These are phyloP conservation scores for Tardiomyces depauwii DNA, from an alignment of 1,139 yeast species.

Conservation along the genomic window DNA sequence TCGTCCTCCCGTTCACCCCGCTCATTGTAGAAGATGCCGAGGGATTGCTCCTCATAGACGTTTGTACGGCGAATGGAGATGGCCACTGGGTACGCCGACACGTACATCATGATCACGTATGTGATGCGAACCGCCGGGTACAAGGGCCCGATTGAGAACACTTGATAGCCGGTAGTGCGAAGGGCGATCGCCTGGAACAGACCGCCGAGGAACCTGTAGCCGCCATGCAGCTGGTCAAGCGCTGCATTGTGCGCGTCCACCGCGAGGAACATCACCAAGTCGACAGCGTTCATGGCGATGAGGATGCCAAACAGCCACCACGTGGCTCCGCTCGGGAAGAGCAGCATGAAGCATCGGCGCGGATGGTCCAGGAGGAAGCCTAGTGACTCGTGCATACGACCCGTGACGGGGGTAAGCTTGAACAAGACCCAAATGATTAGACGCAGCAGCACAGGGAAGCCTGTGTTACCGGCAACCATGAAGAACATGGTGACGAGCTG, in stretches of 20 bases:
- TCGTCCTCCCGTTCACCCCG: conserved; percentile 31
- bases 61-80: conserved; percentile 93
- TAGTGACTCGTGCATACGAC: conserved; percentile 47
- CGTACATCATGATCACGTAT: conserved; percentile 95
- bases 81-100: conserved; percentile 90
- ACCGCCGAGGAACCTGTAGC: conserved; percentile 68
- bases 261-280: conserved; percentile 66
- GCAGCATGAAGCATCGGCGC: conserved; percentile 85
- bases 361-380: conserved; percentile 92
- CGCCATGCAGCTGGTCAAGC: conserved; percentile 41
- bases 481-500: conserved; percentile 54
- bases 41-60: conserved; percentile 92
- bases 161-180: conserved; percentile 85
- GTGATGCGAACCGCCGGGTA: conserved; percentile 92
- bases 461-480: conserved; percentile 85
- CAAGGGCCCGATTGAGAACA: conserved; percentile 53
- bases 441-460: conserved; percentile 74
- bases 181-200: conserved; percentile 86
- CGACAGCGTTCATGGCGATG: conserved; percentile 60
- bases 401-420: conserved; percentile 51
- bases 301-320: conserved; percentile 85
- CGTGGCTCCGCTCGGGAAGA: conserved; percentile 87
- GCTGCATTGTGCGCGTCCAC: conserved; percentile 41
- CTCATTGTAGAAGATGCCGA: conserved; percentile 55
- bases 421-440: conserved; percentile 71